Evolutionary conservation across 495 filamentous ascomycete genomes (phyloP).

Genomic region (Aspergillus bridgeri): DNA sequence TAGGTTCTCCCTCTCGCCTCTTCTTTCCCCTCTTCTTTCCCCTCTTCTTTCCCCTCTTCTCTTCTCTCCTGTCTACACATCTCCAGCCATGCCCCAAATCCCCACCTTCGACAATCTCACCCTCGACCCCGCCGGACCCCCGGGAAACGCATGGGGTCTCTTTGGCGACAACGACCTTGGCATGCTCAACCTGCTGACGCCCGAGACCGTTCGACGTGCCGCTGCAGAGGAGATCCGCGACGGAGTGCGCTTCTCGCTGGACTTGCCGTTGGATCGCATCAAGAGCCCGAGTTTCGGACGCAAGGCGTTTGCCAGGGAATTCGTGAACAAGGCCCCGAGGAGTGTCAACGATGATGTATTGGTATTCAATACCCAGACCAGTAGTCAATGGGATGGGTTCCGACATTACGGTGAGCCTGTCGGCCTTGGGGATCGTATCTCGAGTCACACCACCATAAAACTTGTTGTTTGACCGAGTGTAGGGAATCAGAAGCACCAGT

Average conservation of each 20-base stretch:
- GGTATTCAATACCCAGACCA: constrained; percentile 59
- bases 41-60: not conserved
- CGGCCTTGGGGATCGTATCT: not conserved
- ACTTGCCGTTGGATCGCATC: constrained; percentile 35
- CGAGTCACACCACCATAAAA: not conserved
- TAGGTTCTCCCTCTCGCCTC: no score
- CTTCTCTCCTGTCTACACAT: not conserved
- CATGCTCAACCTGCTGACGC: constrained; percentile 50
- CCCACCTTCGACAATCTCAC: constrained; percentile 46
- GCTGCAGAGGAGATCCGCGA: constrained; percentile 47
- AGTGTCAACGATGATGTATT: constrained; percentile 57
- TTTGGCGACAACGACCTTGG: constrained; percentile 48
- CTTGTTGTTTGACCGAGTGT: not conserved
- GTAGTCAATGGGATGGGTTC: constrained; percentile 57
- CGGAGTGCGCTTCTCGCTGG: constrained; percentile 43
- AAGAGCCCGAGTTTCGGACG: constrained; percentile 29
- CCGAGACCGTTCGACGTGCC: constrained; percentile 40
- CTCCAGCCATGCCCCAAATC: constrained; percentile 4
- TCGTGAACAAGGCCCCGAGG: constrained; percentile 37
- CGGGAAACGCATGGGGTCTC: constrained; percentile 50
- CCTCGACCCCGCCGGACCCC: constrained; percentile 40
- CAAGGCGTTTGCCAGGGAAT: constrained; percentile 26
- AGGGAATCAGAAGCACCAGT: constrained; percentile 50
- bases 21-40: no score
- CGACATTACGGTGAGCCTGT: constrained; percentile 42